Base-by-base conservation (phyloP, 2,329 filamentous ascomycete species). In the Mycosphaerella arachidis region DNA sequence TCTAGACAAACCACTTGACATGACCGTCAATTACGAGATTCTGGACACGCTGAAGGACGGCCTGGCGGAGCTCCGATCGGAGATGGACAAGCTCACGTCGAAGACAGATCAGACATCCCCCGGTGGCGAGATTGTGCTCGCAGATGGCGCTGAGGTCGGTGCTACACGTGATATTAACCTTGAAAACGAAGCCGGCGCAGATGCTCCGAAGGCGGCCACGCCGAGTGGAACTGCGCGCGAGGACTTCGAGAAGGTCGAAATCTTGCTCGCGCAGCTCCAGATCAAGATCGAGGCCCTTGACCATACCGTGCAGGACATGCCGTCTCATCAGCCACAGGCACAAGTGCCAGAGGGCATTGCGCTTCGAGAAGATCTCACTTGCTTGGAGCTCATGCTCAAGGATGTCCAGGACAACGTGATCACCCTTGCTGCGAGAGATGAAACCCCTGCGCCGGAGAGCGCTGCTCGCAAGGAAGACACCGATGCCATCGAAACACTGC, bases 21-120 rank as follows among this genome's bases (percentile, higher is more conserved):
- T 93, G 74, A 92, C 89, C 0, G 87, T 91, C 59, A 93, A 90
- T 61, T 90, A 96, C 65, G 92, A 97, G 74, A 92, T 97, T 55
- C 81, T 97, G 0, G 90, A 96, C 61, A 91, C 90, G 0, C 81
- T 97, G 58, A 95, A 89, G 72, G 83, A 86, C n/a, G 92, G 92
- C 0, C 79, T 97, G 8, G 86, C 89, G 48, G 83, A 82, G 43
- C 82, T 97, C 16, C 86, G 87, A 56, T 82, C 84, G 1, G 92
- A 97, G 53, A 90, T 97, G 64, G 89, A 92, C 58, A 81, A 82
- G 20, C 80, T 97, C 43, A 89, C 89, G n/a, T 85, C 88, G 27
- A 76, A 75, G 46, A 71, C 68, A 9, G 76, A 71, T 62, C 73
- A 74, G 43, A 72, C 72, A 31, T 74, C 84, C 33, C 58, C 63